phyloP scores from a whole-genome alignment of 2,329 filamentous ascomycete genomes.

The Cercospora beticola region DNA sequence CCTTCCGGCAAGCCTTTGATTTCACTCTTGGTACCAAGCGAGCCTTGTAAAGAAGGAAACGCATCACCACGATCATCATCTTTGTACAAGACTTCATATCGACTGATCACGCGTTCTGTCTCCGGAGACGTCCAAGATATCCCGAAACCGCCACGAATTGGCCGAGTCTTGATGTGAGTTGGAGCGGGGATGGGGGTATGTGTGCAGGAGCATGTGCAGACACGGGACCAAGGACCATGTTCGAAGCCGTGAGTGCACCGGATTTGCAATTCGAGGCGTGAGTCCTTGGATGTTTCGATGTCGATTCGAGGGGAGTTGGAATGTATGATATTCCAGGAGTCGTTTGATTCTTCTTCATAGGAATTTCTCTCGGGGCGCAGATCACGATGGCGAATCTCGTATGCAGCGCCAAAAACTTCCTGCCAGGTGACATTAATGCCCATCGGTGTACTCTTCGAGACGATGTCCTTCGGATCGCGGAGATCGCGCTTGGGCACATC shows the following conservation, averaged over 20 bases:
- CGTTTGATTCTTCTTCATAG: background rate
- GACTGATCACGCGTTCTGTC: background rate
- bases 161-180: constrained; percentile 2
- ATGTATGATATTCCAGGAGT: background rate
- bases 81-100: constrained; percentile 14
- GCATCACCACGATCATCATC: constrained; percentile 9
- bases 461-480: constrained; percentile 8
- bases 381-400: constrained; percentile 21
- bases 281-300: constrained; percentile 7
- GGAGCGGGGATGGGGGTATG: constrained; percentile 1
- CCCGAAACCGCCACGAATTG: constrained; percentile 16
- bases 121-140: constrained; percentile 12
- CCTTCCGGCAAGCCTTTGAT: background rate
- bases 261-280: constrained; percentile 19
- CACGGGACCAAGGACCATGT: constrained; percentile 17
- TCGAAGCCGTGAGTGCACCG: constrained; percentile 17
- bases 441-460: constrained; percentile 10
- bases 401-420: constrained; percentile 24
- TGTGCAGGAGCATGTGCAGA: background rate
- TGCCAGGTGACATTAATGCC: constrained; percentile 22
- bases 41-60: constrained; percentile 12
- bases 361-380: background rate
- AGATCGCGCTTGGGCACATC: constrained; percentile 16
- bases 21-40: background rate
- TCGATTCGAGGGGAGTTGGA: constrained; percentile 13